These are phyloP conservation scores for Yamadazyma sp. DNA, from an alignment of 1,139 yeast genomes.

Conservation along the genomic window DNA sequence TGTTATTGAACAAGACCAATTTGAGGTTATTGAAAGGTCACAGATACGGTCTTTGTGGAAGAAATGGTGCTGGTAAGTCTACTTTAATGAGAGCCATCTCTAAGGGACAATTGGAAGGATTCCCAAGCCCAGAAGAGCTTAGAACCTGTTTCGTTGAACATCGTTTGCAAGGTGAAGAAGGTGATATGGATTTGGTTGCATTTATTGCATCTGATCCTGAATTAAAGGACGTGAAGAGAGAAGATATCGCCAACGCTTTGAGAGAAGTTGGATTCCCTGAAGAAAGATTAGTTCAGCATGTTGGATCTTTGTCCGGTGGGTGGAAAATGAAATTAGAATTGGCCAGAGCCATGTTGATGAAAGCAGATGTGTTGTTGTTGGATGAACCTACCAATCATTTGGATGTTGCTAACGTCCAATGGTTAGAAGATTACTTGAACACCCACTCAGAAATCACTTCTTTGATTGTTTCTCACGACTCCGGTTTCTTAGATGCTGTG, in stretches of 20 bases:
- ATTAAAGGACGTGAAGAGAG: conserved; percentile 56
- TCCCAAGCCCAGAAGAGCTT: conserved; percentile 85
- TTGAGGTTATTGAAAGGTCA: conserved; percentile 89
- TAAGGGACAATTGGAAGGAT: conserved; percentile 96
- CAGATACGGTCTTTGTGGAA: conserved; percentile 96
- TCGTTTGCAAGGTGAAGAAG: conserved; percentile 93
- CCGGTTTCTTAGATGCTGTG: conserved; percentile 92
- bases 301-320: conserved; percentile 96
- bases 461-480: conserved; percentile 94
- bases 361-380: conserved; percentile 88
- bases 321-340: conserved; percentile 98
- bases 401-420: conserved; percentile 90
- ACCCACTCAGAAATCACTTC: conserved; percentile 87
- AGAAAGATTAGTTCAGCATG: conserved; percentile 83
- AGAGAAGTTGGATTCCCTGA: conserved; percentile 88
- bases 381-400: conserved; percentile 99
- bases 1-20: conserved; percentile 90
- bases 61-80: conserved; percentile 99
- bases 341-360: conserved; percentile 98
- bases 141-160: conserved; percentile 97
- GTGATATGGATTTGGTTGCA: conserved; percentile 80
- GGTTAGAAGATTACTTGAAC: conserved; percentile 87
- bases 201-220: conserved; percentile 94
- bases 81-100: conserved; percentile 97
- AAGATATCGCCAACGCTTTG: conserved; percentile 75